Evolutionary conservation across 75 land plant genomes (phyloP).

Genomic region (Pinus tabuliformis): DNA sequence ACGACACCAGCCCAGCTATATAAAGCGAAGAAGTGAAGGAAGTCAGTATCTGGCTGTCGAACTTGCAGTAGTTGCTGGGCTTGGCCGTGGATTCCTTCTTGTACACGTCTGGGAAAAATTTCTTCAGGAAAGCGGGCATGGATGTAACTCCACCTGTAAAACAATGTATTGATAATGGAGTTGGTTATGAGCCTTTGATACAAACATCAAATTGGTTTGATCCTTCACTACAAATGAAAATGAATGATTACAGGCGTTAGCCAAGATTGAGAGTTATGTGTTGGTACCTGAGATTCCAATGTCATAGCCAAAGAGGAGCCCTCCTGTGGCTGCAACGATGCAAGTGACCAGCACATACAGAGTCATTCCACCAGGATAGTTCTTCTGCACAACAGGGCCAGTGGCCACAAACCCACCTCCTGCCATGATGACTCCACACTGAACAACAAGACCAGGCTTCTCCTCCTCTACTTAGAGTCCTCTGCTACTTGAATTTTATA

Average conservation of each 20-base stretch:
- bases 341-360: slow-evolving; percentile 27
- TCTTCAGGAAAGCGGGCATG: slow-evolving; percentile 18
- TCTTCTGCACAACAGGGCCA: slow-evolving; percentile 2
- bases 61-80: slow-evolving; percentile 30
- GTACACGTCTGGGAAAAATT: slow-evolving; percentile 19
- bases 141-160: slow-evolving; percentile 33
- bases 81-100: slow-evolving; percentile 7
- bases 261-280: neutral
- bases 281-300: slow-evolving; percentile 21
- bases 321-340: slow-evolving; percentile 33
- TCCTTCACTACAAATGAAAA: too few species aligned
- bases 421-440: too few species aligned
- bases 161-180: neutral
- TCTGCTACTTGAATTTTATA: too few species aligned
- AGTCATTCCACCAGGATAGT: slow-evolving; percentile 22
- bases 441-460: too few species aligned
- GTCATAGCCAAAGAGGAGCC: slow-evolving; percentile 38
- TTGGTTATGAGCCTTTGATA: too few species aligned
- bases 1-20: slow-evolving; percentile 30
- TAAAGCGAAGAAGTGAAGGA: slow-evolving; percentile 45
- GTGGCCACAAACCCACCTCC: neutral
- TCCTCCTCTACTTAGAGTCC: too few species aligned
- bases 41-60: slow-evolving; percentile 32
- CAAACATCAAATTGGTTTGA: too few species aligned
- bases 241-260: too few species aligned